phyloP scores from a whole-genome alignment of 2,329 filamentous ascomycete genomes.

The Cyphellophora europaea region DNA sequence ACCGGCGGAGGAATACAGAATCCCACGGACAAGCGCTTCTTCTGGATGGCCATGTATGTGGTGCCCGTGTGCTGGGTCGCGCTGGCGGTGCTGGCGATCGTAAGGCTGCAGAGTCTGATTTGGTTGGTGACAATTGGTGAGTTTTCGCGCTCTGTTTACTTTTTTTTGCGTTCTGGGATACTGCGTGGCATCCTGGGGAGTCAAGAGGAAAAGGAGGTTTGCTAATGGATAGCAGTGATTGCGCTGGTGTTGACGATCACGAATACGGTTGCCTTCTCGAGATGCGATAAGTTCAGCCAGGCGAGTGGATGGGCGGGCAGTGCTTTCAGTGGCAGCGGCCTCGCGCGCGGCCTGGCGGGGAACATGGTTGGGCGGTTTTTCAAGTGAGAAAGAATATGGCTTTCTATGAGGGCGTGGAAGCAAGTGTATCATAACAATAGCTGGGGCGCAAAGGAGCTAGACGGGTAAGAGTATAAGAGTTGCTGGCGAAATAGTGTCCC shows the following conservation, averaged over 20 bases:
- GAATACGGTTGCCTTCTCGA: conserved; percentile 42
- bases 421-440: no score
- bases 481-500: no score
- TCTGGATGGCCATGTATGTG: conserved; percentile 41
- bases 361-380: conserved; percentile 20
- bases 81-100: conserved; percentile 37
- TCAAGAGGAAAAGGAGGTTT: no score
- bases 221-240: conserved; percentile 38
- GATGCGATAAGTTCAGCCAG: conserved; percentile 45
- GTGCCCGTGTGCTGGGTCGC: conserved; percentile 40
- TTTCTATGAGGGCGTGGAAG: no score
- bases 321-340: conserved; percentile 41
- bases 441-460: no score
- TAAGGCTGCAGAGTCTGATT: conserved; percentile 36
- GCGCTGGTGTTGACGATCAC: conserved; percentile 41
- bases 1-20: conserved; percentile 30
- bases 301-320: conserved; percentile 49
- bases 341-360: conserved; percentile 17
- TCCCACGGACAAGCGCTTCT: conserved; percentile 41
- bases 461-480: no score
- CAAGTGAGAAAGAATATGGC: no score
- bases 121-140: conserved; percentile 43
- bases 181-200: no score
- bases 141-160: conserved; percentile 22
- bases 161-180: conserved; percentile 1